Base-by-base conservation (phyloP, 768 basidiomycete species). In the Cyclocybe cylindracea region DNA sequence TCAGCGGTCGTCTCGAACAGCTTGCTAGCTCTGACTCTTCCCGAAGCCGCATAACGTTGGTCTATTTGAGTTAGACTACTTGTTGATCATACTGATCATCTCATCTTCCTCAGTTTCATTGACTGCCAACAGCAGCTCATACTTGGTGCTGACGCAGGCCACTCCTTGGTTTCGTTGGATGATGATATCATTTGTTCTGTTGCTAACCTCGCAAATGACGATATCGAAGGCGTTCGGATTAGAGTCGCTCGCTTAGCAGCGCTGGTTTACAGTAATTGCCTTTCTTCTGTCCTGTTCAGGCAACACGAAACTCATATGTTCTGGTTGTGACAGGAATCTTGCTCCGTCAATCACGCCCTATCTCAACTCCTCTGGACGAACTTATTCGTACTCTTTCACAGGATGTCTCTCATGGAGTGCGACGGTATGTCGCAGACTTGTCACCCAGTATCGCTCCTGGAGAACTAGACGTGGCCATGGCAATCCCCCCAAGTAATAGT, bases 211-310 rank as follows among this genome's bases (percentile, higher is more conserved):
- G 79, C 82, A 4, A 63, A 73, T 32, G 95, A 98, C 62, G 61
- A 64, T 34, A 84, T 96, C 10, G 77, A 89, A 45, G 94, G 92
- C 54, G 93, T 97, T 33, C 80, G 93, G 41, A 92, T 97, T 50
- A 88, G 85, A 6, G 78, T 93, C 2, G 87, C 94, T n/a, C 80
- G 93, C 44, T 78, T 92, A 41, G 69, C 85, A 38, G 82, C 82
- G 44, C 60, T 68, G 43, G 65, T 85, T 29, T 75, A 71, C 57
- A 78, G 88, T 89, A 68, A 64, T 83, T 73, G 46, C 10, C 44
- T 44, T 51, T 32, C 31, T 42, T 36, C 31, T 36, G 51, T 53
- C 48, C 16, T 39, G 10, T 34, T 48, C 19, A 50, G 18, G 14
- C 39, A 41, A 53, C 49, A 50, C 24, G 55, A 53, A 42, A 18